Evolutionary conservation across 495 filamentous ascomycete species (phyloP).

Genomic region (Annulohypoxylon nitens): DNA sequence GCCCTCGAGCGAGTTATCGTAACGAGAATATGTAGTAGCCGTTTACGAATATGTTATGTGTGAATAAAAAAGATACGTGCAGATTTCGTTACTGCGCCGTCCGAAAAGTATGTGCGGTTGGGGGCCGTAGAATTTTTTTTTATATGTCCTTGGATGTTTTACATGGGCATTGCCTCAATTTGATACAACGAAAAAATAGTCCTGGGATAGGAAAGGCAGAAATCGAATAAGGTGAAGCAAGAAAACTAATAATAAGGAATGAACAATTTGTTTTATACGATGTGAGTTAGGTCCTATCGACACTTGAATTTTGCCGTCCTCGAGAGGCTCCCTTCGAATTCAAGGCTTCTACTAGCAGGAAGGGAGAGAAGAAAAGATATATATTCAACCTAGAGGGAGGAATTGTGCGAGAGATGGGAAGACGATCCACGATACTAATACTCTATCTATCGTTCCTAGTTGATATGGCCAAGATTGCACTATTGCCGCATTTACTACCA

Average conservation of each 20-base stretch:
- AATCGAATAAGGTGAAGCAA: constrained; percentile 3
- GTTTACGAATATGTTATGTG: constrained; percentile 30
- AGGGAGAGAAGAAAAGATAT: constrained; percentile 28
- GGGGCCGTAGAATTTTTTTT: constrained; percentile 32
- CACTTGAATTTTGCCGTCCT: constrained; percentile 38
- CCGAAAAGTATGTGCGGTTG: constrained; percentile 32
- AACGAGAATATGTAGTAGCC: constrained; percentile 35
- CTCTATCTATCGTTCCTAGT: constrained; percentile 45
- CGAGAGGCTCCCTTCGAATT: constrained; percentile 35
- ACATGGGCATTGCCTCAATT: constrained; percentile 42
- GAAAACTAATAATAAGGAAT: constrained; percentile 16
- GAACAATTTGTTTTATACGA: constrained; percentile 40
- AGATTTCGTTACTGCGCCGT: constrained; percentile 42
- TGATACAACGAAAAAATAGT: constrained; percentile 41
- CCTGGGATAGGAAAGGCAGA: constrained; percentile 33
- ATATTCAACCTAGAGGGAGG: constrained; percentile 44
- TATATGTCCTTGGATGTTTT: constrained; percentile 39
- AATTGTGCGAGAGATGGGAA: constrained; percentile 12
- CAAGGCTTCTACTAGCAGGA: constrained; percentile 33
- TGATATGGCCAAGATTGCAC: constrained; percentile 46
- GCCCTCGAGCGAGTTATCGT: constrained; percentile 26
- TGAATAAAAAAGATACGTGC: constrained; percentile 28
- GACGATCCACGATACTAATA: constrained; percentile 42
- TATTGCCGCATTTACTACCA: constrained; percentile 43
- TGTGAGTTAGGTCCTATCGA: constrained; percentile 34